Evolutionary conservation across 1,284 basidiomycete species (phyloP).

Genomic region (Sphagnurus paluster): DNA sequence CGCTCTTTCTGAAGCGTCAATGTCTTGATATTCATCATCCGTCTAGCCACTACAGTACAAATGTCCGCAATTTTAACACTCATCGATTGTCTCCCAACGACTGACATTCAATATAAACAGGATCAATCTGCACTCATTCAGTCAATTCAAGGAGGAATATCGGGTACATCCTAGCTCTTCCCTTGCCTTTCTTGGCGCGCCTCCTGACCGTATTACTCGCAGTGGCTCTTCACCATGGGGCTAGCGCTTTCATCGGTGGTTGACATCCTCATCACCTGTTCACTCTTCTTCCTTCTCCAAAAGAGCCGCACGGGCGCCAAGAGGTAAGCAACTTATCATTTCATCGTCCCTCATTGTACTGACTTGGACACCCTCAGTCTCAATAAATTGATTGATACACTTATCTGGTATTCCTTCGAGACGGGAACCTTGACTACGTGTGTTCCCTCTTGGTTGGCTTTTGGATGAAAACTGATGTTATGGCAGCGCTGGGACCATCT

Average conservation of each 20-base stretch:
- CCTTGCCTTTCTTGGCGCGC: background rate
- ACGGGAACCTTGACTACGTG: slow-evolving; percentile 53
- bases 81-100: background rate
- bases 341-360: too few species aligned
- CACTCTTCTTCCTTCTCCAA: slow-evolving; percentile 42
- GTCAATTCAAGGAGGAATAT: slow-evolving; percentile 25
- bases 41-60: slow-evolving; percentile 35
- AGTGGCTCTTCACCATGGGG: slow-evolving; percentile 54
- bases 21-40: too few species aligned
- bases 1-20: too few species aligned
- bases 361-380: slow-evolving; percentile 35
- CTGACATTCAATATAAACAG: slow-evolving; percentile 23
- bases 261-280: slow-evolving; percentile 45
- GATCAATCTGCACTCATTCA: slow-evolving; percentile 30
- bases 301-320: slow-evolving; percentile 37
- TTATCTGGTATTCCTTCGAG: slow-evolving; percentile 54
- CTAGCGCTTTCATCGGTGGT: slow-evolving; percentile 45
- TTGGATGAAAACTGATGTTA: slow-evolving; percentile 10
- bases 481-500: slow-evolving; percentile 43
- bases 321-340: slow-evolving; percentile 26
- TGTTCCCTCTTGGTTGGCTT: slow-evolving; percentile 12
- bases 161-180: slow-evolving; percentile 18
- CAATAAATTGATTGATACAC: slow-evolving; percentile 45
- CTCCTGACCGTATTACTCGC: background rate
- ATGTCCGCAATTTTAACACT: slow-evolving; percentile 9